Evolutionary conservation across 1,284 basidiomycete genomes (phyloP), one percentile per base, ranked within the genome.

Genomic region (Hypsizygus ulmarius): DNA sequence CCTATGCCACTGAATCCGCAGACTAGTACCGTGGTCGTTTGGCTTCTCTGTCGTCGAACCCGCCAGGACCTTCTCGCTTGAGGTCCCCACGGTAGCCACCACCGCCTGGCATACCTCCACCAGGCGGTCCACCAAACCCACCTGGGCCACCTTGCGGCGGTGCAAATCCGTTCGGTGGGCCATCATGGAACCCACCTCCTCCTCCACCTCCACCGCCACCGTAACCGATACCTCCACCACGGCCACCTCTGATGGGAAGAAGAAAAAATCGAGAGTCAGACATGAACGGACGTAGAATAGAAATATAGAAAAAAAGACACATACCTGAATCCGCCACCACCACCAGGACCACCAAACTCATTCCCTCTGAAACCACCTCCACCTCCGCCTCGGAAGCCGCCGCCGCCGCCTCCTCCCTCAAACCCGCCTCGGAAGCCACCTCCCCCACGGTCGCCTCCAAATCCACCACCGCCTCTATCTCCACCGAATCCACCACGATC

Each of bases 21-120:
- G 33, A 42, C 74, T 81, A 90, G 67, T 90, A 90, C 61, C 90
- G 81, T 61, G 84, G 81, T 61, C 90, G 84, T 71, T 92, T 92
- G 35, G 76, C 61, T 58, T 90, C 87, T 56, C 88, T 80, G 67
- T 90, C 89, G 61, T 89, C 88, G 67, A 79, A 84, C 60, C 84
- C 84, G 67, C 82, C 82, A 47, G 81, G 74, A 53, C 76, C 81
- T 61, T 80, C 78, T 52, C 86, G 79, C 68, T 87, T 87, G 69
- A 83, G 80, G 62, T 79, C 80, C 40, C 77, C 78, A 54, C 82
- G 77, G 62, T 74, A 78, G 51, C 78, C 75, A 49, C 79, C 77
- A 43, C 71, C 71, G 27, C 69, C 68, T 32, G 58, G 58, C 48
- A 56, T 64, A 12, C 69, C 70, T 38, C 45, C 49, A 7, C 71